Conservation (phyloP, 2,329 filamentous ascomycete genomes). For the Diaporthe sp. region DNA sequence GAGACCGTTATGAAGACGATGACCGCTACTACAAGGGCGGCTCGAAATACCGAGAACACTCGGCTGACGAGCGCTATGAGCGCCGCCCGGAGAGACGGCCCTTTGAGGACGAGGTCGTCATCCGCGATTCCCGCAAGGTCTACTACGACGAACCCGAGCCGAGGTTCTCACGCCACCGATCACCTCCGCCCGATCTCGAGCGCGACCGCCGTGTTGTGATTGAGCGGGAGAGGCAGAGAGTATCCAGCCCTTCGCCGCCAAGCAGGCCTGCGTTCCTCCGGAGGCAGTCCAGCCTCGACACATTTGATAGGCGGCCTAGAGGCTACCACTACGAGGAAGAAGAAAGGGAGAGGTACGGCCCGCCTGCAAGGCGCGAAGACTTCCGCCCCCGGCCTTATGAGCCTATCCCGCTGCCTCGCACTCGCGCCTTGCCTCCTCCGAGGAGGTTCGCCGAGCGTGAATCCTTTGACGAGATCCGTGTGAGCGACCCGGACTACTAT, state of each 20-base stretch:
- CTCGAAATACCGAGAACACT: conserved; percentile 59
- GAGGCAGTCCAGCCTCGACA: conserved; percentile 90
- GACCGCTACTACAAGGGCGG: conserved; percentile 63
- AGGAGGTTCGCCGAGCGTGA: conserved; percentile 69
- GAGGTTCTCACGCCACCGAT: conserved; percentile 44
- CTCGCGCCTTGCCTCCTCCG: conserved; percentile 71
- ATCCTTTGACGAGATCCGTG: conserved; percentile 75
- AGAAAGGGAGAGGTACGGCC: conserved; percentile 65
- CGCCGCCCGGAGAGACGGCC: conserved; percentile 57
- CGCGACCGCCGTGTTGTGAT: conserved; percentile 70
- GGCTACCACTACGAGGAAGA: conserved; percentile 66
- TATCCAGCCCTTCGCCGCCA: conserved; percentile 63
- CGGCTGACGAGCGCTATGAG: conserved; percentile 63
- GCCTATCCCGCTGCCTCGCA: conserved; percentile 78
- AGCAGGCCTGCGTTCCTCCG: conserved; percentile 78
- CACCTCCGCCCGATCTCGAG: conserved; percentile 60
- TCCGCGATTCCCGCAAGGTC: conserved; percentile 62
- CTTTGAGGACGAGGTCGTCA: conserved; percentile 61
- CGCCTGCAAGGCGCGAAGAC: conserved; percentile 66
- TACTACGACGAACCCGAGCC: conserved; percentile 60
- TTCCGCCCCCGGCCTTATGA: conserved; percentile 63
- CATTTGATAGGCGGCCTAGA: conserved; percentile 82
- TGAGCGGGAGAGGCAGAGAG: conserved; percentile 67
- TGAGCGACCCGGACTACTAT: conserved; percentile 77
- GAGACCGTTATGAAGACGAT: conserved; percentile 67